phyloP scores from a whole-genome alignment of 257 asterid species.

The Primulina tabacum region DNA sequence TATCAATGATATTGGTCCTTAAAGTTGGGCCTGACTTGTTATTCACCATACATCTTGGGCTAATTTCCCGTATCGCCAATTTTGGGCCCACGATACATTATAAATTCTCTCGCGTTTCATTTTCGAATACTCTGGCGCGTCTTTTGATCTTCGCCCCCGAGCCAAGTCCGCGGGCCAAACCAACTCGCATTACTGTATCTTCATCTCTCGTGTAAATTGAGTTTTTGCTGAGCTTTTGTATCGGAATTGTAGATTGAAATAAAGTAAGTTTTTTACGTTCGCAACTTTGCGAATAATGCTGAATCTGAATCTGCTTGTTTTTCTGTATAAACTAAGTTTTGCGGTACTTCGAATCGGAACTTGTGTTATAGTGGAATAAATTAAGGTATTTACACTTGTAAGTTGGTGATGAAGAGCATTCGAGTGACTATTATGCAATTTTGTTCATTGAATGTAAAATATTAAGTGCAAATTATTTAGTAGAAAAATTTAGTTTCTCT shows the following conservation, averaged over 20 bases:
- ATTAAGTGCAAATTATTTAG: background rate
- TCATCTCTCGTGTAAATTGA: background rate
- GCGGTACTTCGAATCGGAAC: background rate
- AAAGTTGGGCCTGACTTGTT: too few relatives aligned
- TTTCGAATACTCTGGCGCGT: background rate
- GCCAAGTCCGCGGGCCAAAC: too few relatives aligned
- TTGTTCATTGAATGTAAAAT: background rate
- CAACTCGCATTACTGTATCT: background rate
- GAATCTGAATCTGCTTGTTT: background rate
- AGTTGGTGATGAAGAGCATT: too few relatives aligned
- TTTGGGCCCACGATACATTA: too few relatives aligned
- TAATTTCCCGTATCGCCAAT: too few relatives aligned
- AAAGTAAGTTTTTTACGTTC: background rate
- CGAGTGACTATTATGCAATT: background rate
- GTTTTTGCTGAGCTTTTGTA: background rate
- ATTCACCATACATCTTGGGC: too few relatives aligned
- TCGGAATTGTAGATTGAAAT: too few relatives aligned
- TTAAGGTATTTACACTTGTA: too few relatives aligned
- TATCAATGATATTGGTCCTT: too few relatives aligned
- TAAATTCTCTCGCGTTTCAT: background rate
- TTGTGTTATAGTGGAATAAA: too few relatives aligned
- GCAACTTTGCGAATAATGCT: background rate
- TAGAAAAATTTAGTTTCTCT: background rate
- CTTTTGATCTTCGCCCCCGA: too few relatives aligned
- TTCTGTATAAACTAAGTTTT: too few relatives aligned